Base-by-base conservation (phyloP, 1,284 basidiomycete genomes). In the Inonotus obliquus region DNA sequence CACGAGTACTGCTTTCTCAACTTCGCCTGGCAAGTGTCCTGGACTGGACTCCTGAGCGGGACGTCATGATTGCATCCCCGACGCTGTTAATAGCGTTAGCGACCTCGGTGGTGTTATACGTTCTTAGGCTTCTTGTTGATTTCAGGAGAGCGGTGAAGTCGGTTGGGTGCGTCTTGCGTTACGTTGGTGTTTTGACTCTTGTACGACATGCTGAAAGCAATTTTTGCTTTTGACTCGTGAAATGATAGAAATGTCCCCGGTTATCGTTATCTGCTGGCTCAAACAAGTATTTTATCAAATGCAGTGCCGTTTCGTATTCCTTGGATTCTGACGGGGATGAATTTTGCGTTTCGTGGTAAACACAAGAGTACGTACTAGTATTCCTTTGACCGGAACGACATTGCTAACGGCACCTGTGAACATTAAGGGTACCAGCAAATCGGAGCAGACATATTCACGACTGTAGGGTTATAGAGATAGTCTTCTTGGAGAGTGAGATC, bases 191-290 rank as follows among this genome's bases (percentile, higher is more conserved):
- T 23, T 19, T 17, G 5, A 6, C 19, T 62, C 21, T 52, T n/a
- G 13, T 49, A 7, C 47, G 10, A 49, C 11, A 7, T 49, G 23
- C 23, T 23, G 47, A 23, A 6, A 13, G 5, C 10, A 14, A 5
- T 9, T 11, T 29, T 32, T 11, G 23, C 6, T 57, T 57, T 32
- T 9, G 32, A 4, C 13, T 17, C n/a, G 13, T 14, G 29, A 14
- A 19, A 38, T 11, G 41, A 35, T 60, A 64, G 63, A 6, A 58
- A 61, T 45, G 37, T 58, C n/a, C 63, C 47, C 37, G 63, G 63
- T 13, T 61, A 58, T 32, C 54, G 59, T 7, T 51, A 37, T 25
- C 14, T 64, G 1, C 27, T 64, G 13, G 48, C 53, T 32, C 63
- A 61, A 10, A 41, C 59, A 17, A 54, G 47, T 23, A 41, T 61